Conservation (phyloP, 768 basidiomycete genomes). For the Brasilioporus rufonigricans region DNA sequence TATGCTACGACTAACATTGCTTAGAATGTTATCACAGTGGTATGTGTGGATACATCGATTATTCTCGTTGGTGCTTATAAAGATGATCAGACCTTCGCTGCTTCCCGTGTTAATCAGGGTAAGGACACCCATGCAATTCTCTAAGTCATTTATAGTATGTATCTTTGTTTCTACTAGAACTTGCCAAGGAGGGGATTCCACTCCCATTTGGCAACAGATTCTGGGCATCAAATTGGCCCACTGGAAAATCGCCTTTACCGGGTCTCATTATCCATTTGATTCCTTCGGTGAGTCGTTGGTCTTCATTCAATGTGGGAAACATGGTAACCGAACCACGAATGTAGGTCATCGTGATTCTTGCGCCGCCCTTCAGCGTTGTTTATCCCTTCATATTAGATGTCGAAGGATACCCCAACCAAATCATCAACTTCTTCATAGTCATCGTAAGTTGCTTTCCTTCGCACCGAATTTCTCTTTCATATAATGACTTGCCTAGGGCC, state of each 20-base stretch:
- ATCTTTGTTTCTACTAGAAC: constrained; percentile 33
- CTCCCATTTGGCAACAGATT: constrained; percentile 57
- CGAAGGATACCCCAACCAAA: constrained; percentile 47
- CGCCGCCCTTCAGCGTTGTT: constrained; percentile 48
- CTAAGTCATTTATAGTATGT: too few relatives aligned
- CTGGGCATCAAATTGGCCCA: constrained; percentile 64
- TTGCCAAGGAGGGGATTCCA: constrained; percentile 63
- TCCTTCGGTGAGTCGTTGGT: constrained; percentile 39
- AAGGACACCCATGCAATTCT: neutral
- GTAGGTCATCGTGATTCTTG: constrained; percentile 53
- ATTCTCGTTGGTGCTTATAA: neutral
- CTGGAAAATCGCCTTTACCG: constrained; percentile 53
- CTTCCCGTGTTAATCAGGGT: constrained; percentile 54
- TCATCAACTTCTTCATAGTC: constrained; percentile 56
- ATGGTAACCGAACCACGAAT: constrained; percentile 7
- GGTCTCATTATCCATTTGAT: constrained; percentile 56
- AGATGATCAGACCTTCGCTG: constrained; percentile 44
- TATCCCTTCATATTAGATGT: constrained; percentile 65
- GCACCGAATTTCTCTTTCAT: too few relatives aligned
- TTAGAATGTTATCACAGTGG: constrained; percentile 33
- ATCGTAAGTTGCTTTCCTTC: constrained; percentile 35
- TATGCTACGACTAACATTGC: constrained; percentile 1
- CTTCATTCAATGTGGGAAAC: neutral
- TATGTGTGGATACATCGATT: constrained; percentile 6
- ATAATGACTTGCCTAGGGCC: constrained; percentile 33